These are phyloP conservation scores for Chytriomyces hyalinus DNA, from an alignment of 192 early-diverging fungal species.

Conservation along the genomic window DNA sequence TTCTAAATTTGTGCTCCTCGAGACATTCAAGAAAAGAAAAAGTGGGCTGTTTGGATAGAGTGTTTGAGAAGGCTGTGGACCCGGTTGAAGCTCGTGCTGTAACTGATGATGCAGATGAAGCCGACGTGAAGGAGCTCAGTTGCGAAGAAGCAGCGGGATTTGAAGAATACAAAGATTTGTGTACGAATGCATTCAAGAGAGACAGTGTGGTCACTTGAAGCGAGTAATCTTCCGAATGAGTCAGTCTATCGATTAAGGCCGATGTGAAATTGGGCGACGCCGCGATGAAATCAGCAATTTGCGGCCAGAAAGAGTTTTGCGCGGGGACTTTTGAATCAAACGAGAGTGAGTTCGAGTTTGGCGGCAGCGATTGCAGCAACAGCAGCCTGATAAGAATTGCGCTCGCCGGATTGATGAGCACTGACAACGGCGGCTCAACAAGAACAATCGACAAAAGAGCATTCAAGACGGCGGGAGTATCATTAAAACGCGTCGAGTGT, in stretches of 20 bases:
- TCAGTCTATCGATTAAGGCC: slow-evolving; percentile 64
- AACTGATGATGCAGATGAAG: too few relatives aligned
- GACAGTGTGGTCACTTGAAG: slow-evolving; percentile 68
- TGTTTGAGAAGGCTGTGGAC: too few relatives aligned
- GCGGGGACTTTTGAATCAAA: background rate
- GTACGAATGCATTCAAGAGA: slow-evolving; percentile 67
- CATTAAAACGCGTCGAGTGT: background rate
- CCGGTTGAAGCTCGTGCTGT: too few relatives aligned
- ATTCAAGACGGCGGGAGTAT: slow-evolving; percentile 6
- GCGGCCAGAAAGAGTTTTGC: slow-evolving; percentile 6
- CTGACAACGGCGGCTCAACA: slow-evolving; percentile 63
- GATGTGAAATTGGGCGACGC: slow-evolving; percentile 50
- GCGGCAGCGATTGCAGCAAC: slow-evolving; percentile 19
- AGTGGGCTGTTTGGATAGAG: too few relatives aligned
- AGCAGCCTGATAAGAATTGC: slow-evolving; percentile 35
- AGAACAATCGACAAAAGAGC: slow-evolving; percentile 49
- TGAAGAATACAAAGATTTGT: slow-evolving; percentile 59
- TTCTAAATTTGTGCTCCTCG: slow-evolving; percentile 56
- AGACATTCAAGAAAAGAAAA: slow-evolving; percentile 49
- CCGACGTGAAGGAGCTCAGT: background rate
- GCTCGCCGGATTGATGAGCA: slow-evolving; percentile 67
- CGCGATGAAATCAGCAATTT: slow-evolving; percentile 59
- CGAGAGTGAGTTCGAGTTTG: background rate
- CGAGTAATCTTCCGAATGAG: slow-evolving; percentile 61
- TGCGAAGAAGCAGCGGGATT: background rate